Base-by-base conservation (phyloP, 345 rosid species). In the Hibiscus mutabilis region DNA sequence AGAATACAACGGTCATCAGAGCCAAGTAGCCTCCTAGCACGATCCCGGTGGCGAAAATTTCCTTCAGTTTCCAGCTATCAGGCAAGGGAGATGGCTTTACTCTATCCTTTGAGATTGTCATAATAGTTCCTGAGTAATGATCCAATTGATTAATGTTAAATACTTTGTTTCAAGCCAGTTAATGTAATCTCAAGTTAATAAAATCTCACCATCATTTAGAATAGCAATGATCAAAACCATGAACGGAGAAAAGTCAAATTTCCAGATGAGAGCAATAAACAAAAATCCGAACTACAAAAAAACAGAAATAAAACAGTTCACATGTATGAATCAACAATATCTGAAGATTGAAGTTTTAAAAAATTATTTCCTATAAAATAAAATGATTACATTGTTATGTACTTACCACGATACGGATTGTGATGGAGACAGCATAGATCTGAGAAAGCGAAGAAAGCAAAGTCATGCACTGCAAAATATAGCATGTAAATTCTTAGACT, bases 71-170 rank as follows among this genome's bases (percentile, higher is more conserved):
- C 98, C 97, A 94, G 83, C 96, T 89, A 73, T 91, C 98, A 2
- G 97, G 98, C 78, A 87, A 60, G 25, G 98, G 97, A 74, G 98
- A 94, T 49, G 98, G 96, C 87, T 89, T 88, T 65, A 94, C 98
- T 78, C 92, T 69, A 49, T 94, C 97, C 80, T 94, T 89, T 33
- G 97, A 88, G 77, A 53, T 53, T n/a, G 57, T 53, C 57, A 53
- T 53, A 18, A 53, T 53, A 53, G 57, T 53, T 53, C 57, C 96
- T 90, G 68, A 53, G 53, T 63, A 27, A 21, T 25, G 58, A 0
- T 51, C 42, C 33, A 11, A 21, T 59, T 16, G 21, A 13, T 35
- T 31, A 69, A 61, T 58, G 72, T 29, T 24, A 16, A 76, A 22
- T 19, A 12, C 65, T 56, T 29, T 3, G 58, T 40, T 16, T 65